A percentile compares a stretch with the other conserved stretches of the same genome.
These are phyloP conservation scores for Monosporascus cannonballus DNA, from an alignment of 2,329 filamentous ascomycete species.

Conservation along the genomic window DNA sequence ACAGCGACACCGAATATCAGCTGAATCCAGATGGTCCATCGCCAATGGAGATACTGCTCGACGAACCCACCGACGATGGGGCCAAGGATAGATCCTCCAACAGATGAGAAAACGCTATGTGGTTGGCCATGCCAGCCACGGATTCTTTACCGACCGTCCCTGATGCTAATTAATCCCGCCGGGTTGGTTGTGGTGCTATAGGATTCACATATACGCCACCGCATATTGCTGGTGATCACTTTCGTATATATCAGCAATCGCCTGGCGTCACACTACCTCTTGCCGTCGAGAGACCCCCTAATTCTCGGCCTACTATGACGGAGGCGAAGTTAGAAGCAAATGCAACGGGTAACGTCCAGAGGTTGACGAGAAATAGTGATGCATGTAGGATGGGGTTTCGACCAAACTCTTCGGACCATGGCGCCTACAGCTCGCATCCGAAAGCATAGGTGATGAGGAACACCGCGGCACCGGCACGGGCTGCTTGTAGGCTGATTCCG, in stretches of 20 bases:
- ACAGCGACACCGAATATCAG: slow-evolving; percentile 69
- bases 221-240: slow-evolving; percentile 67
- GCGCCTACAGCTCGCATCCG: slow-evolving; percentile 83
- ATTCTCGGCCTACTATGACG: slow-evolving; percentile 62
- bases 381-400: slow-evolving; percentile 69
- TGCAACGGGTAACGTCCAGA: slow-evolving; percentile 69
- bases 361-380: slow-evolving; percentile 68
- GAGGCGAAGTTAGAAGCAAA: slow-evolving; percentile 67
- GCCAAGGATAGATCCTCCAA: slow-evolving; percentile 69
- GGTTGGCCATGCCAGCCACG: neutral
- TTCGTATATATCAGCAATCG: slow-evolving; percentile 68
- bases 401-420: slow-evolving; percentile 79
- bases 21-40: slow-evolving; percentile 72
- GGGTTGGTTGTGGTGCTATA: too few relatives aligned
- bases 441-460: slow-evolving; percentile 79
- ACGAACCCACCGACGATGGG: slow-evolving; percentile 76
- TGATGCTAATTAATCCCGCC: too few relatives aligned
- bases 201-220: slow-evolving; percentile 55
- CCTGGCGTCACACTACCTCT: slow-evolving; percentile 68
- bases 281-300: slow-evolving; percentile 65
- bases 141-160: too few relatives aligned
- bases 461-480: slow-evolving; percentile 67
- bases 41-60: slow-evolving; percentile 61
- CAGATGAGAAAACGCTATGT: slow-evolving; percentile 63
- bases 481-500: slow-evolving; percentile 59